Percentiles rank a stretch among this genome's conserved stretches.
Conservation (phyloP, 2,329 filamentous ascomycete genomes). For the Penicillium frequentans region DNA sequence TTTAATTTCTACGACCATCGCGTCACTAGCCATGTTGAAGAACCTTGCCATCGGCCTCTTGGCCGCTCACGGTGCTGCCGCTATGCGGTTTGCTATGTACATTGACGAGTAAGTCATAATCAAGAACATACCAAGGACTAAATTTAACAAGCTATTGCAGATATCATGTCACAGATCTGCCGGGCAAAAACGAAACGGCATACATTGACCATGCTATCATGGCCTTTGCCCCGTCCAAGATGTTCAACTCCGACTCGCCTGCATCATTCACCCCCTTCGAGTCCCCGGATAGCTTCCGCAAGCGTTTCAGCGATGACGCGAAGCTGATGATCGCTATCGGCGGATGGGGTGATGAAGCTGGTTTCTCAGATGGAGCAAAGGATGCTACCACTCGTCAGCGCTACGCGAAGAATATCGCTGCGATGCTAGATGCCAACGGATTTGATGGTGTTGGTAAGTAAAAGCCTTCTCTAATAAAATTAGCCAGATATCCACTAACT, state of each 20-base stretch:
- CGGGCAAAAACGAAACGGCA: constrained; percentile 33
- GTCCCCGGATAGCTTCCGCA: constrained; percentile 51
- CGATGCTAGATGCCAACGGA: constrained; percentile 61
- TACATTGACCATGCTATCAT: constrained; percentile 58
- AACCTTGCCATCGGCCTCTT: constrained; percentile 28
- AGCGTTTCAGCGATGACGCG: constrained; percentile 55
- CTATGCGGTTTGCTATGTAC: constrained; percentile 45
- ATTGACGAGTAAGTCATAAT: constrained; percentile 45
- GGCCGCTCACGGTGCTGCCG: constrained; percentile 29
- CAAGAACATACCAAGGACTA: neutral
- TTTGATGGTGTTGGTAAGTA: constrained; percentile 63
- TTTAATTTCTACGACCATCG: neutral
- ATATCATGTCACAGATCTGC: constrained; percentile 44
- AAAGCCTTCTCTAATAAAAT: too few species aligned
- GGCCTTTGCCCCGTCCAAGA: constrained; percentile 53
- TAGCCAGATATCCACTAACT: constrained; percentile 12
- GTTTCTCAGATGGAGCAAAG: constrained; percentile 60
- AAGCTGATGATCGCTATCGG: constrained; percentile 71
- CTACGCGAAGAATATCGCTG: constrained; percentile 65
- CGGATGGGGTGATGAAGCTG: constrained; percentile 69
- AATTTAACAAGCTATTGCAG: constrained; percentile 26
- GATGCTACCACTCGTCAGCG: constrained; percentile 52
- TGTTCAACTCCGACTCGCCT: constrained; percentile 49
- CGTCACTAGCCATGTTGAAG: constrained; percentile 24
- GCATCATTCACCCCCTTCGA: constrained; percentile 56